Percentiles rank a stretch among this genome's conserved stretches.
These are phyloP conservation scores for Linnemannia schmuckeri DNA, from an alignment of 192 early-diverging fungal genomes.

Conservation along the genomic window DNA sequence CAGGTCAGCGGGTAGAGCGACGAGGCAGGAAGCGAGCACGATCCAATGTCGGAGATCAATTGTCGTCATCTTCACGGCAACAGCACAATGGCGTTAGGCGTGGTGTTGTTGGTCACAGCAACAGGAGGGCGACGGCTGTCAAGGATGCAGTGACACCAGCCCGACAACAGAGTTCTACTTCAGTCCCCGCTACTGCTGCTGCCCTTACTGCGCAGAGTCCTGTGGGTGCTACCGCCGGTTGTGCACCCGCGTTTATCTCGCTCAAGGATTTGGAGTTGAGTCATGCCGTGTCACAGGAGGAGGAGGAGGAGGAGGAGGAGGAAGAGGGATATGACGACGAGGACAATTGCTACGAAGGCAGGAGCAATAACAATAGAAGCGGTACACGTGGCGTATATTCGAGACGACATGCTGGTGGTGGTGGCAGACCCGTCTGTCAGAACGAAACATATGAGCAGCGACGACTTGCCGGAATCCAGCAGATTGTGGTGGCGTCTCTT, in stretches of 20 bases:
- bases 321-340: neutral
- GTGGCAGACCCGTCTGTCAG: neutral
- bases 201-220: neutral
- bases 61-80: neutral
- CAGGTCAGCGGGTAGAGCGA: neutral
- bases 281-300: neutral
- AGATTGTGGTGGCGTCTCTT: slow-evolving; percentile 34
- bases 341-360: neutral
- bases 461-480: slow-evolving; percentile 22
- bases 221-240: neutral
- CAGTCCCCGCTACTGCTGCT: neutral
- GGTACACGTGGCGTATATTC: neutral
- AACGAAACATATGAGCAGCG: slow-evolving; percentile 21
- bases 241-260: neutral
- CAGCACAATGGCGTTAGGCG: neutral
- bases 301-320: neutral
- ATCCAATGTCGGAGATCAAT: neutral
- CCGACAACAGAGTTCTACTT: neutral
- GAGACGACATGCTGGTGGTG: neutral
- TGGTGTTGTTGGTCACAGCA: neutral
- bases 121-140: neutral
- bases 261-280: slow-evolving; percentile 6
- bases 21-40: neutral
- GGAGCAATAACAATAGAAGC: slow-evolving; percentile 1
- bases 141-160: neutral